phyloP scores from a whole-genome alignment of 768 basidiomycete species.

The Amanita brunnescens region DNA sequence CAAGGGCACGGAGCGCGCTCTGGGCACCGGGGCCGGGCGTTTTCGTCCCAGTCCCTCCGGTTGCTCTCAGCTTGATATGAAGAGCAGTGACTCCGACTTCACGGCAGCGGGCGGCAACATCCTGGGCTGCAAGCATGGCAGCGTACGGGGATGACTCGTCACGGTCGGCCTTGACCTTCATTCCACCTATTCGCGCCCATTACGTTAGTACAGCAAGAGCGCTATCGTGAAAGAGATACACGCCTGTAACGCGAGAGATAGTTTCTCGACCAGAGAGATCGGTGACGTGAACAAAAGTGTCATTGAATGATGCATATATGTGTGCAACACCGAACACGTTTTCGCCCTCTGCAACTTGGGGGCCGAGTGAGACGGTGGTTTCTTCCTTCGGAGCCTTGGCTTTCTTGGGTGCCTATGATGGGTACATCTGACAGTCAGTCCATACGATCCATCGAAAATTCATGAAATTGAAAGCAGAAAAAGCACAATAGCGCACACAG shows the following conservation, averaged over 20 bases:
- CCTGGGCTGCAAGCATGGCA: conserved; percentile 97
- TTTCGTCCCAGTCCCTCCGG: conserved; percentile 97
- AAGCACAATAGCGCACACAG: neutral
- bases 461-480: neutral
- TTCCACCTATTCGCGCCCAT: conserved; percentile 55
- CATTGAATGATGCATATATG: conserved; percentile 99
- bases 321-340: conserved; percentile 97
- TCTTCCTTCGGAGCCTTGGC: conserved; percentile 72
- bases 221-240: conserved; percentile 17
- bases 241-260: conserved; percentile 95
- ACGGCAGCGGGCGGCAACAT: conserved; percentile 91
- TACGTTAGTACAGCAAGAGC: neutral
- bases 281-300: conserved; percentile 98
- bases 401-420: conserved; percentile 72
- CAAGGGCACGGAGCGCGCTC: conserved; percentile 94
- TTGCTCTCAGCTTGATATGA: conserved; percentile 98
- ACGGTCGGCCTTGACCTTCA: conserved; percentile 99
- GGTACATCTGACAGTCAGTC: conserved; percentile 41
- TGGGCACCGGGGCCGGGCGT: conserved; percentile 98
- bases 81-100: conserved; percentile 98
- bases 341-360: conserved; percentile 93
- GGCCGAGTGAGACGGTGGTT: conserved; percentile 84
- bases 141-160: conserved; percentile 98
- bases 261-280: conserved; percentile 99
- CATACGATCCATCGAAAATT: conserved; percentile 38